These are phyloP conservation scores for Saussurea involucrata DNA, from an alignment of 129 eudicot species.

Conservation along the genomic window DNA sequence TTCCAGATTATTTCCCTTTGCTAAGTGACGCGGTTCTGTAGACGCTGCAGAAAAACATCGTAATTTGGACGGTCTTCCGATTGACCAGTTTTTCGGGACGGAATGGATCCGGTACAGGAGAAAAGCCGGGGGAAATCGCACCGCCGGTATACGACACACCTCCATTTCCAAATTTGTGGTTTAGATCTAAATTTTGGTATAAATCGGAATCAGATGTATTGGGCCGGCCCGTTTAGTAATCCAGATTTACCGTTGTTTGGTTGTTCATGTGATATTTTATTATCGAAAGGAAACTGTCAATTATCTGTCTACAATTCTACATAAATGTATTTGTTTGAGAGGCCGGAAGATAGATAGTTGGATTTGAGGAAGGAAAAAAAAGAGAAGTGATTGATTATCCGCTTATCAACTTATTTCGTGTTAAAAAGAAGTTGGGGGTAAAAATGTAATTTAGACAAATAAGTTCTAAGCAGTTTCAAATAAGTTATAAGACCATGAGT, in stretches of 20 bases:
- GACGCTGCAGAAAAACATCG: conserved; percentile 6
- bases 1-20: background rate
- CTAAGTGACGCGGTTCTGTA: conserved; percentile 3
- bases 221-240: conserved; percentile 6
- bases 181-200: background rate
- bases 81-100: background rate
- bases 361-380: too few species aligned
- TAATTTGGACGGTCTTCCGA: conserved; percentile 6
- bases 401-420: too few species aligned
- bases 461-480: too few species aligned
- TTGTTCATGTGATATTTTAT: too few species aligned
- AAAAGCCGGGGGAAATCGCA: background rate
- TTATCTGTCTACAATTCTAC: too few species aligned
- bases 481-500: too few species aligned
- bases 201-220: background rate
- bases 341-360: too few species aligned
- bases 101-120: conserved; percentile 2
- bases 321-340: too few species aligned
- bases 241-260: background rate
- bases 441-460: too few species aligned
- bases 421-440: too few species aligned
- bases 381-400: too few species aligned
- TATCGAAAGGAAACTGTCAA: too few species aligned
- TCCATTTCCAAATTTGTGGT: conserved; percentile 9
- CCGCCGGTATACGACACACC: background rate